phyloP scores from a whole-genome alignment of 2,329 filamentous ascomycete genomes.

The Thielaviopsis musarum region DNA sequence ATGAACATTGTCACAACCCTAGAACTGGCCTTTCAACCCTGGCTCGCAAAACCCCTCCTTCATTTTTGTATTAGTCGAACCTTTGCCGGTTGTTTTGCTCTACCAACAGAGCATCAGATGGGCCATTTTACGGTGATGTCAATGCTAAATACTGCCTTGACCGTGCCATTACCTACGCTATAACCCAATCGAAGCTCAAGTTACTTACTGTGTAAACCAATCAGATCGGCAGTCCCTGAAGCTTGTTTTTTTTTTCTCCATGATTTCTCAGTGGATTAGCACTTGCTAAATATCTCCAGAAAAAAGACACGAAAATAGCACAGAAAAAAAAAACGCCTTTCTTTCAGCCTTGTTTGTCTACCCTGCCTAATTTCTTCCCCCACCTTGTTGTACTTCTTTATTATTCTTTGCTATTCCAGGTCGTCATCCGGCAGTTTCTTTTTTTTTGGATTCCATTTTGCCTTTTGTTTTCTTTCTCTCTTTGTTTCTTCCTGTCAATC shows the following conservation, averaged over 20 bases:
- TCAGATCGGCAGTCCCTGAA: neutral
- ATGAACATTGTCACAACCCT: neutral
- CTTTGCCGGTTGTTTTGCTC: neutral
- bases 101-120: neutral
- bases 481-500: neutral
- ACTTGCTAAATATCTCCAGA: neutral
- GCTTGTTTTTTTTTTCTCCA: neutral
- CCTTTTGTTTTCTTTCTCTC: neutral
- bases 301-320: neutral
- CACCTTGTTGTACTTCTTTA: neutral
- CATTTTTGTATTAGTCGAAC: neutral
- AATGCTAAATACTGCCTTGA: neutral
- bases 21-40: neutral
- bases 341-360: neutral
- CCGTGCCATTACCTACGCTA: neutral
- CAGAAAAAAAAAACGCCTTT: neutral
- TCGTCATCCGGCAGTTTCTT: neutral
- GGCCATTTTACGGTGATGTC: neutral
- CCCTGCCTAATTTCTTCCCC: neutral
- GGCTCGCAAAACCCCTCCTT: neutral
- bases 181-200: neutral
- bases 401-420: conserved; percentile 1
- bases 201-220: neutral
- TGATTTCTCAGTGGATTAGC: neutral
- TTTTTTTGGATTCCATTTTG: neutral